Percentiles rank a stretch among this genome's conserved stretches.
Conservation (phyloP, 1,284 basidiomycete genomes). For the Exobasidium cylindrosporum region DNA sequence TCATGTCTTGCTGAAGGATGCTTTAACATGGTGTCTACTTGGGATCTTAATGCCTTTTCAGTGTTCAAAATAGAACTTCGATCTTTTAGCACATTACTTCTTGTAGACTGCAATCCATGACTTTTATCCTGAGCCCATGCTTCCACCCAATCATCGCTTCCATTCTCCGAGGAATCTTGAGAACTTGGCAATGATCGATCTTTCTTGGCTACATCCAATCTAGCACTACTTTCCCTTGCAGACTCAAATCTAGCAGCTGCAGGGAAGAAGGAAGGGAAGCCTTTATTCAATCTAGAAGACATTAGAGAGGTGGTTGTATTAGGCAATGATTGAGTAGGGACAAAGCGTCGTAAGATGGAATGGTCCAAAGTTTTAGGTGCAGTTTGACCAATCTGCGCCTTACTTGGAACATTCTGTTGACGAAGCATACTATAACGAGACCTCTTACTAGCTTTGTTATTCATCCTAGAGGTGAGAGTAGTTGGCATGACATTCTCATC, state of each 20-base stretch:
- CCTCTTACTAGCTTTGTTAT: neutral
- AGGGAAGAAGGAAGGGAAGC: neutral
- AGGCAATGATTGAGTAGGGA: neutral
- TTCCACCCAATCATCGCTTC: constrained; percentile 11
- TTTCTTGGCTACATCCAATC: neutral
- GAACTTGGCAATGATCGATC: neutral
- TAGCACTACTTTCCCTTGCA: neutral
- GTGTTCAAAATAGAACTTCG: neutral
- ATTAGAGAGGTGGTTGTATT: neutral
- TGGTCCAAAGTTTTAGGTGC: neutral
- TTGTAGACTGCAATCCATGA: neutral
- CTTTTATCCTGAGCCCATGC: neutral
- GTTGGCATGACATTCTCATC: neutral
- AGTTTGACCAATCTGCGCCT: neutral
- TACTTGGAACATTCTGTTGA: neutral
- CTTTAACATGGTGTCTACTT: neutral
- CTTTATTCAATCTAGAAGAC: neutral
- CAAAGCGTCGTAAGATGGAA: neutral
- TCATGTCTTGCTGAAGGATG: neutral
- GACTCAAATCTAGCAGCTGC: neutral
- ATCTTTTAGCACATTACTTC: neutral
- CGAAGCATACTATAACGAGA: neutral
- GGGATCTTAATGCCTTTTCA: too few species aligned
- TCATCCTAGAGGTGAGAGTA: neutral
- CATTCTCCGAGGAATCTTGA: neutral